Evolutionary conservation across 805 yeast genomes (phyloP).

Genomic region (Scheffersomyces amazonensis): DNA sequence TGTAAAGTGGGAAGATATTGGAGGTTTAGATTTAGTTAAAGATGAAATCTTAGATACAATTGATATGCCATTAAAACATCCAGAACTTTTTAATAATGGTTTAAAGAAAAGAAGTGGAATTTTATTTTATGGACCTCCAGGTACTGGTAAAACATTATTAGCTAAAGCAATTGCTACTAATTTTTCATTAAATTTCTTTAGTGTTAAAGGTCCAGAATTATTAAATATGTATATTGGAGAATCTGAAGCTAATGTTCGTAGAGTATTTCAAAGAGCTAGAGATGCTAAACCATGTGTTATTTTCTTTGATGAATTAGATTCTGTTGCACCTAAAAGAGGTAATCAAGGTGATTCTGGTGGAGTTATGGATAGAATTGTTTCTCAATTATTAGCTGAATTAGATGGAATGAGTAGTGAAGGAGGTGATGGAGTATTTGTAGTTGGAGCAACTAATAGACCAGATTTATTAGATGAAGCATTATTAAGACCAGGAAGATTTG

Average conservation of each 20-base stretch:
- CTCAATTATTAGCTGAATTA: constrained; percentile 89
- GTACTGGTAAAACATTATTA: constrained; percentile 92
- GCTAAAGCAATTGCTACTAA: constrained; percentile 98
- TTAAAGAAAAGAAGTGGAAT: constrained; percentile 93
- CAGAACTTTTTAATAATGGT: constrained; percentile 84
- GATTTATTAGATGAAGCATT: constrained; percentile 93
- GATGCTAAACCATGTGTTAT: constrained; percentile 98
- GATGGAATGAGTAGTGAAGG: constrained; percentile 93
- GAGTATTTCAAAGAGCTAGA: constrained; percentile 89
- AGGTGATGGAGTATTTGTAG: constrained; percentile 83
- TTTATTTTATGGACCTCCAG: constrained; percentile 96
- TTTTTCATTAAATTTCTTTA: constrained; percentile 89
- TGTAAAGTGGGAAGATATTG: constrained; percentile 96
- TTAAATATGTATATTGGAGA: constrained; percentile 98
- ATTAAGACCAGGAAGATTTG: constrained; percentile 91
- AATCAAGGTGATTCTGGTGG: constrained; percentile 99
- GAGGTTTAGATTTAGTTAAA: constrained; percentile 88
- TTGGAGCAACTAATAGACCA: constrained; percentile 98
- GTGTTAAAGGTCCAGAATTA: constrained; percentile 96
- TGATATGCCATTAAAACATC: constrained; percentile 92
- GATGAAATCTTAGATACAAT: constrained; percentile 93
- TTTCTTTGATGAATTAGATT: constrained; percentile 95
- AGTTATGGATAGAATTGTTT: constrained; percentile 97
- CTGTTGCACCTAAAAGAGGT: constrained; percentile 98
- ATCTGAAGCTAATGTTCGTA: constrained; percentile 94